Conservation (phyloP, 169 alveolate species). For the Eimeria maxima region DNA sequence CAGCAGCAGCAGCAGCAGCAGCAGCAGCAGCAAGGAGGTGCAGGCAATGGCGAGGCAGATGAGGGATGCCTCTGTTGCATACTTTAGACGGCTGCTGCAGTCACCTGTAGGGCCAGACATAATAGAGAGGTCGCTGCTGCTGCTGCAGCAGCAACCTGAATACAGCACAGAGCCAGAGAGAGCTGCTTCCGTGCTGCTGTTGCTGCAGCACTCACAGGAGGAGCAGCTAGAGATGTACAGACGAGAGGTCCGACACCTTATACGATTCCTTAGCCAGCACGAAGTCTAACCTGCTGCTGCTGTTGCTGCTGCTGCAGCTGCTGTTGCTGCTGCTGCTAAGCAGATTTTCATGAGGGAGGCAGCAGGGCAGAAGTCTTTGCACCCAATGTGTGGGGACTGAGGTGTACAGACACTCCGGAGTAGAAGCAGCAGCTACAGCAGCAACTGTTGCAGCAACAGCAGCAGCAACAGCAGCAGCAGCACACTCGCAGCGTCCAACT, state of each 20-base stretch:
- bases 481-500: too few species aligned
- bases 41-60: not conserved
- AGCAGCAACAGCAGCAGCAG: slow-evolving; percentile 17
- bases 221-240: slow-evolving; percentile 9
- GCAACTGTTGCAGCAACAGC: not conserved
- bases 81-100: not conserved
- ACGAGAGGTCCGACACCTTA: not conserved
- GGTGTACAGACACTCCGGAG: slow-evolving; percentile 43
- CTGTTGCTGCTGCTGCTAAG: slow-evolving; percentile 29
- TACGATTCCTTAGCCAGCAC: not conserved
- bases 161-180: slow-evolving; percentile 34
- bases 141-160: slow-evolving; percentile 63
- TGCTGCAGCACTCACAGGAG: slow-evolving; percentile 50
- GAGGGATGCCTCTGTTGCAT: not conserved
- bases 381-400: not conserved
- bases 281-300: not conserved
- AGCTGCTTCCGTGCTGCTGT: slow-evolving; percentile 58
- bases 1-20: not conserved
- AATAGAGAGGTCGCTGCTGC: slow-evolving; percentile 47
- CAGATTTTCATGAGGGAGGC: not conserved
- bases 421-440: slow-evolving; percentile 49
- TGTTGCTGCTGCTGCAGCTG: slow-evolving; percentile 41
- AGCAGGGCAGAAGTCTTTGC: slow-evolving; percentile 10
- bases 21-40: slow-evolving; percentile 8
- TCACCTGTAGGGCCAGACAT: slow-evolving; percentile 43